Evolutionary conservation across 495 filamentous ascomycete genomes (phyloP).

Genomic region (Polyplosphaeria fusca): DNA sequence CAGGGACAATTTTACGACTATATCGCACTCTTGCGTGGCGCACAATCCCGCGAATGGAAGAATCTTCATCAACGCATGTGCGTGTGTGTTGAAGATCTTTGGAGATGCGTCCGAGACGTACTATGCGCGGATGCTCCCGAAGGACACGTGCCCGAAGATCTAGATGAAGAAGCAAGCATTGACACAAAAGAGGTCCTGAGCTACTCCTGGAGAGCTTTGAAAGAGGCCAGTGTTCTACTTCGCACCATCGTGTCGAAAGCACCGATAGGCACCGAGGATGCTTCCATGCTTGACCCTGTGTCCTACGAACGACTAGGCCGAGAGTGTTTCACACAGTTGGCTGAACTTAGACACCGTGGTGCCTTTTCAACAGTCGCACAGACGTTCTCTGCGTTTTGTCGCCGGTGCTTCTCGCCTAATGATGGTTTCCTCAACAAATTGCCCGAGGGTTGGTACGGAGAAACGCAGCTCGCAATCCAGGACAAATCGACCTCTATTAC

Average conservation of each 20-base stretch:
- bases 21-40: constrained; percentile 8
- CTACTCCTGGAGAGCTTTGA: constrained; percentile 88
- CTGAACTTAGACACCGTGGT: constrained; percentile 80
- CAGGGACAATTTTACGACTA: constrained; percentile 37
- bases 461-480: constrained; percentile 48
- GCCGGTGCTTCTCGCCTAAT: constrained; percentile 42
- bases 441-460: constrained; percentile 60
- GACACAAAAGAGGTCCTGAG: constrained; percentile 83
- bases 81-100: constrained; percentile 59
- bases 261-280: constrained; percentile 2
- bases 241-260: constrained; percentile 53
- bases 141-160: constrained; percentile 71
- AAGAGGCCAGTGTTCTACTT: constrained; percentile 73
- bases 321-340: constrained; percentile 74
- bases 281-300: constrained; percentile 16
- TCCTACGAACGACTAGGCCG: constrained; percentile 60
- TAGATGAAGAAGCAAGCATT: constrained; percentile 63
- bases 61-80: constrained; percentile 56
- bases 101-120: constrained; percentile 67
- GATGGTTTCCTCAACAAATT: constrained; percentile 46
- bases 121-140: constrained; percentile 91
- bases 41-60: constrained; percentile 18
- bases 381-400: constrained; percentile 77
- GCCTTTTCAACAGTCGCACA: constrained; percentile 91
- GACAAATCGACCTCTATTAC: constrained; percentile 74